Evolutionary conservation across 345 rosid genomes (phyloP).

Genomic region (Acer yangbiense): DNA sequence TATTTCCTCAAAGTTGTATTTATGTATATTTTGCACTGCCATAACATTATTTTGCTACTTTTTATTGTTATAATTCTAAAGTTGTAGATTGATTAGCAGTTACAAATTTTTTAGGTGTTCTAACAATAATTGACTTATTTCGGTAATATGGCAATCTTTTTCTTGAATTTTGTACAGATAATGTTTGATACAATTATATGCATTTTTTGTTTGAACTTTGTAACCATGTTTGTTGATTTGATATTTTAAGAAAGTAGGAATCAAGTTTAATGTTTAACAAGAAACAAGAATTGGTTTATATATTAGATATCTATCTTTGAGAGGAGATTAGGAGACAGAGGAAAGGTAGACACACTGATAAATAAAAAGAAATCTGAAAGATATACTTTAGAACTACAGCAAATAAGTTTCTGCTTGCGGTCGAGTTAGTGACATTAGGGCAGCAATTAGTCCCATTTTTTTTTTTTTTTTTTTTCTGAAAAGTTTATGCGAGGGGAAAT

Average conservation of each 20-base stretch:
- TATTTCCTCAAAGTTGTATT: conserved; percentile 13
- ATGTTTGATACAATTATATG: not conserved
- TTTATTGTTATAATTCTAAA: not conserved
- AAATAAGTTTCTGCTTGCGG: not conserved
- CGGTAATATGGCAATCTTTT: not conserved
- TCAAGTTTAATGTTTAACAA: not conserved
- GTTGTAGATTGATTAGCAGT: not conserved
- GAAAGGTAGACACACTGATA: not conserved
- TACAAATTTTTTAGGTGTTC: not conserved
- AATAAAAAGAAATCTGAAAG: not conserved
- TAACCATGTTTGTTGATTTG: conserved; percentile 3
- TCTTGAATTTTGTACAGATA: not conserved
- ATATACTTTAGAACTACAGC: not conserved
- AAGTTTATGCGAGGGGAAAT: not conserved
- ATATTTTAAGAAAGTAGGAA: not conserved
- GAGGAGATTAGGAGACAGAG: not conserved
- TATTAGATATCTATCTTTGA: not conserved
- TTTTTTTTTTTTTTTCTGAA: not conserved
- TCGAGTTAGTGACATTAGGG: not conserved
- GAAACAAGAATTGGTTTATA: not conserved
- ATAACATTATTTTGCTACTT: not conserved
- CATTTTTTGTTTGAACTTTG: not conserved
- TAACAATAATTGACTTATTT: not conserved
- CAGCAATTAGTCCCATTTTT: not conserved
- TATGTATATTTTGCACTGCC: not conserved